Conservation (phyloP, 2,329 filamentous ascomycete genomes). For the Epichloe scottii region DNA sequence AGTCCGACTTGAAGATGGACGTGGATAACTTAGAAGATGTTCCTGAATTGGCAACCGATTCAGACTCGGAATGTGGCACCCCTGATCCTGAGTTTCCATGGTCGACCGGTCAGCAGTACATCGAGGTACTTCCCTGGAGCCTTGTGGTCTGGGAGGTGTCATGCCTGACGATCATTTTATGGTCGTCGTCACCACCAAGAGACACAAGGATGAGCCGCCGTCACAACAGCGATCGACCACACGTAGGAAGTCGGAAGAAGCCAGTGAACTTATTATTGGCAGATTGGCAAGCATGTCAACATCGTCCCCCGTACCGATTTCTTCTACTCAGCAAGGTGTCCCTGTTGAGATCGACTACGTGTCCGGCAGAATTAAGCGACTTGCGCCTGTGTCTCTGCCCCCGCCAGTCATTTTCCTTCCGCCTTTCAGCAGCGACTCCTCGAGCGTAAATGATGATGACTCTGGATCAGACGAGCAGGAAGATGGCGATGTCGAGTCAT, state of each 20-base stretch:
- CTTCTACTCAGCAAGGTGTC: neutral
- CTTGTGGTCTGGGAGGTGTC: slow-evolving; percentile 46
- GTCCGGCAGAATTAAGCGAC: slow-evolving; percentile 26
- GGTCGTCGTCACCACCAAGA: slow-evolving; percentile 39
- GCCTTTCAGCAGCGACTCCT: slow-evolving; percentile 30
- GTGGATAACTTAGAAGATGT: slow-evolving; percentile 14
- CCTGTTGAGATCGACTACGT: slow-evolving; percentile 34
- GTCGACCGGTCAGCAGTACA: slow-evolving; percentile 30
- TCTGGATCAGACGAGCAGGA: slow-evolving; percentile 16
- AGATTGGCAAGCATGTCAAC: slow-evolving; percentile 31
- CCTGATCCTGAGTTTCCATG: slow-evolving; percentile 34
- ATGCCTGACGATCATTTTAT: slow-evolving; percentile 53
- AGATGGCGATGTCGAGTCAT: slow-evolving; percentile 15
- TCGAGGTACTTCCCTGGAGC: slow-evolving; percentile 33
- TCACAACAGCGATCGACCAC: neutral
- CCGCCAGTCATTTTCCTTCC: slow-evolving; percentile 40
- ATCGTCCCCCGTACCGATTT: slow-evolving; percentile 18
- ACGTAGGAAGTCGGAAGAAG: slow-evolving; percentile 14
- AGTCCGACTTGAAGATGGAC: slow-evolving; percentile 16
- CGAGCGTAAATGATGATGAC: slow-evolving; percentile 20
- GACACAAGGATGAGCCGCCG: slow-evolving; percentile 16
- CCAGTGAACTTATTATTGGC: slow-evolving; percentile 27
- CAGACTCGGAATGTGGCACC: slow-evolving; percentile 23
- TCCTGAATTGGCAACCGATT: slow-evolving; percentile 21
- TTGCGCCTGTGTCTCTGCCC: slow-evolving; percentile 36